These are phyloP conservation scores for Ogataea naganishii DNA, from an alignment of 805 yeast genomes.

Conservation along the genomic window DNA sequence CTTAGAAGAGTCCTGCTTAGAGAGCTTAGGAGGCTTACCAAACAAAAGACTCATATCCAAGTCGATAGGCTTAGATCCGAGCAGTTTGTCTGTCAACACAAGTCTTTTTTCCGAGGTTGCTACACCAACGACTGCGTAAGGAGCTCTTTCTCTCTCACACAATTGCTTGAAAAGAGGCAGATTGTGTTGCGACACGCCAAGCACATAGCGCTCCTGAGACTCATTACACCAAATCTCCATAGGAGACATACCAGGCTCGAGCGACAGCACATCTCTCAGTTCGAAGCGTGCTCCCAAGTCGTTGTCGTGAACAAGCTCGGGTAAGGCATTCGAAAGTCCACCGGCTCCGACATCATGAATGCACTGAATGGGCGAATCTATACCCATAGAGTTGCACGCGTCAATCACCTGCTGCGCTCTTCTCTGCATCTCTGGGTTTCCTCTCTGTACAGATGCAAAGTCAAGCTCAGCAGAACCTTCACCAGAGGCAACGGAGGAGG, in stretches of 20 bases:
- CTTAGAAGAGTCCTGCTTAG: constrained; percentile 61
- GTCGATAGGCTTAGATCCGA: constrained; percentile 85
- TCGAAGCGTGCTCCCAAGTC: constrained; percentile 92
- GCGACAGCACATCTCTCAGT: constrained; percentile 77
- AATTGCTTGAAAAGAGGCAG: constrained; percentile 63
- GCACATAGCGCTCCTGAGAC: constrained; percentile 95
- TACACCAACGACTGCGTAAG: constrained; percentile 90
- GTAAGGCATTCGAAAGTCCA: constrained; percentile 93
- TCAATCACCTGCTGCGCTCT: constrained; percentile 98
- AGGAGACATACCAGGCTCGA: constrained; percentile 98
- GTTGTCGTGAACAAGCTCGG: constrained; percentile 96
- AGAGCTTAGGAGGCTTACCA: constrained; percentile 96
- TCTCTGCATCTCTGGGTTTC: constrained; percentile 98
- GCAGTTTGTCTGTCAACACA: constrained; percentile 67
- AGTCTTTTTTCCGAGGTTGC: constrained; percentile 85
- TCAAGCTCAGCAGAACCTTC: constrained; percentile 94
- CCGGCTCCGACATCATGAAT: constrained; percentile 99
- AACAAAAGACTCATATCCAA: constrained; percentile 90
- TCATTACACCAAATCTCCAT: constrained; percentile 99
- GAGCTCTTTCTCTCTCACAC: constrained; percentile 93
- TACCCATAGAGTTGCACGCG: constrained; percentile 80
- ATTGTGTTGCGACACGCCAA: constrained; percentile 81
- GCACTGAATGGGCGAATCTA: constrained; percentile 73
- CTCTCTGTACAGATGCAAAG: constrained; percentile 98
- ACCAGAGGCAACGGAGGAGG: constrained; percentile 93